phyloP scores from a whole-genome alignment of 306 rosid genomes.

The Begonia masoniana region DNA sequence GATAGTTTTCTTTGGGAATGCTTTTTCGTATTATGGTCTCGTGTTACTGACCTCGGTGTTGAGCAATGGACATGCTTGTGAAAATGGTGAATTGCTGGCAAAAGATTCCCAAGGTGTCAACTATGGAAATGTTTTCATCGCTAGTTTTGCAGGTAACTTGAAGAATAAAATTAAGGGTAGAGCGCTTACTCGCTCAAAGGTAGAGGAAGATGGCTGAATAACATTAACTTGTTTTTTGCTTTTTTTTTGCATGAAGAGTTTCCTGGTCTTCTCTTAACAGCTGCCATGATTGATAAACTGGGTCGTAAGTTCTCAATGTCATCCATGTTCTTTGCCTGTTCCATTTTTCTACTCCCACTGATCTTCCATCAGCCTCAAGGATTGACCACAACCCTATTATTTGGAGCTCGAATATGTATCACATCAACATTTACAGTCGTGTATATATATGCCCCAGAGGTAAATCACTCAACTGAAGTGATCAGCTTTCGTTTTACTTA shows the following conservation, averaged over 20 bases:
- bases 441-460: conserved; percentile 98
- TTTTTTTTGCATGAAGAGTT: conserved; percentile 53
- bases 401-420: conserved; percentile 96
- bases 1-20: conserved; percentile 87
- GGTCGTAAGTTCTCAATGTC: conserved; percentile 93
- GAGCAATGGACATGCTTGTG: conserved; percentile 42
- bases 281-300: conserved; percentile 63
- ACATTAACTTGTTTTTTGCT: conserved; percentile 21
- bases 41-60: conserved; percentile 87
- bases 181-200: conserved; percentile 4
- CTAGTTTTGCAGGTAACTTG: conserved; percentile 84
- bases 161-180: no score
- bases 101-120: conserved; percentile 32
- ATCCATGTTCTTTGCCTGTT: conserved; percentile 62
- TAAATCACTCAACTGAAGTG: conserved; percentile 12
- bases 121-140: conserved; percentile 58
- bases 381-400: conserved; percentile 62
- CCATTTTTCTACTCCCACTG: conserved; percentile 72
- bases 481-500: not conserved
- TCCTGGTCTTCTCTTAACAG: conserved; percentile 79
- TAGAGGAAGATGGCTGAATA: conserved; percentile 10
- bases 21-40: conserved; percentile 92
- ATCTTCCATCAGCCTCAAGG: conserved; percentile 43
- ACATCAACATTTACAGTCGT: conserved; percentile 71
- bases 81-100: conserved; percentile 22